A percentile compares a stretch with the other conserved stretches of the same genome.
These are phyloP conservation scores for Salix purpurea DNA, from an alignment of 345 rosid species.

Conservation along the genomic window DNA sequence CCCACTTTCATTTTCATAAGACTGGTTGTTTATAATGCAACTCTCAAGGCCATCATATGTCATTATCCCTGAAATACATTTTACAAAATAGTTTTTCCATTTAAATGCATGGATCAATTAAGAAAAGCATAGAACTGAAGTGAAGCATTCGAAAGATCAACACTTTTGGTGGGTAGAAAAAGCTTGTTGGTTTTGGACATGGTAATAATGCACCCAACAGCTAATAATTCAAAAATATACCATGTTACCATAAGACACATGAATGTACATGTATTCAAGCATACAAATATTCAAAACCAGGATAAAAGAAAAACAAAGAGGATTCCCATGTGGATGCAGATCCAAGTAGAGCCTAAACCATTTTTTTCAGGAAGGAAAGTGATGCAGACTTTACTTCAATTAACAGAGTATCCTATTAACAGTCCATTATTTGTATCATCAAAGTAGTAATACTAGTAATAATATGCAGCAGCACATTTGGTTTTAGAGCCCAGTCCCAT, in stretches of 20 bases:
- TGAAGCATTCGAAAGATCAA: neutral
- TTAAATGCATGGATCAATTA: neutral
- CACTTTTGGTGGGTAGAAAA: neutral
- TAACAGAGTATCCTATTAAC: neutral
- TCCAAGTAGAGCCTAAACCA: neutral
- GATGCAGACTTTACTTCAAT: too few relatives aligned
- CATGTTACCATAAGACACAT: neutral
- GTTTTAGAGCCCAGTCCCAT: neutral
- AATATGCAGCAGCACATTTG: neutral
- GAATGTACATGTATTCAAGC: neutral
- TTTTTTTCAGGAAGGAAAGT: conserved; percentile 1
- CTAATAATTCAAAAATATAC: neutral
- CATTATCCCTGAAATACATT: conserved; percentile 53
- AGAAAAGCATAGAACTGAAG: neutral
- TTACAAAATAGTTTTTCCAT: neutral
- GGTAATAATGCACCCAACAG: neutral
- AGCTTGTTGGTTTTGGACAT: neutral
- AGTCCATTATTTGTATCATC: conserved; percentile 12
- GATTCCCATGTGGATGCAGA: neutral
- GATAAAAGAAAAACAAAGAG: too few relatives aligned
- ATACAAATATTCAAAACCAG: neutral
- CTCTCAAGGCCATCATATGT: conserved; percentile 83
- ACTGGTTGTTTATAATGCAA: conserved; percentile 74
- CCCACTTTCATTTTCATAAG: conserved; percentile 75
- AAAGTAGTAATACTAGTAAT: neutral